Base-by-base conservation (phyloP, 306 rosid species). In the Vachellia collinsii region DNA sequence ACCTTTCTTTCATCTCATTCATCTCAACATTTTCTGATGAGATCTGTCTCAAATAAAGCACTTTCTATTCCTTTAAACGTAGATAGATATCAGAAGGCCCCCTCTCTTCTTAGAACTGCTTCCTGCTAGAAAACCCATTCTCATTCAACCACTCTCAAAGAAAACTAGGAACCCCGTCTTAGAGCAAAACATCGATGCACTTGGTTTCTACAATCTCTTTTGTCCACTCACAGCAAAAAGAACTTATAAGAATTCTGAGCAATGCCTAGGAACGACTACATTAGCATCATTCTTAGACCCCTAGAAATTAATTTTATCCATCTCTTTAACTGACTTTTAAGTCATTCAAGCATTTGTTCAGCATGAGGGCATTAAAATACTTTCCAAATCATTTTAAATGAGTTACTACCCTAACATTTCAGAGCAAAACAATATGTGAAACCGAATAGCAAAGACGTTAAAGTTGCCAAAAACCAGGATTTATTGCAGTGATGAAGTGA, bases 331-430 rank as follows among this genome's bases (percentile, higher is more conserved):
- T 51, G 5, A 63, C 39, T 80, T 20, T 53, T 50, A 53, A 56
- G 11, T 50, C 62, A 5, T 64, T 7, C 5, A 64, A 41, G 36
- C 34, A 23, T 51, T 62, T 38, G 39, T 74, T 53, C 20, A 74
- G 44, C 43, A 46, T 74, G 62, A 41, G 41, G 61, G 25, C 69
- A 63, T 80, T n/a, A 14, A 22, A 59, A 70, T 22, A 23, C 12
- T 68, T 53, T 14, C 47, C 70, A 54, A 75, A 64, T 36, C 16
- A 81, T 19, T 53, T 25, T 54, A n/a, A 43, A 37, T 13, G 7
- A 50, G 8, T 50, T 50, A 50, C n/a, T 50, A 50, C 54, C 54
- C 54, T 43, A 4, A 22, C 10, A 72, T 11, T 43, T 72, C 42
- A 38, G 6, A 54, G 38, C 14, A 61, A 43, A 76, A 20, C 9